phyloP scores from a whole-genome alignment of 352 stramenopile species.

The Globisporangium solare region DNA sequence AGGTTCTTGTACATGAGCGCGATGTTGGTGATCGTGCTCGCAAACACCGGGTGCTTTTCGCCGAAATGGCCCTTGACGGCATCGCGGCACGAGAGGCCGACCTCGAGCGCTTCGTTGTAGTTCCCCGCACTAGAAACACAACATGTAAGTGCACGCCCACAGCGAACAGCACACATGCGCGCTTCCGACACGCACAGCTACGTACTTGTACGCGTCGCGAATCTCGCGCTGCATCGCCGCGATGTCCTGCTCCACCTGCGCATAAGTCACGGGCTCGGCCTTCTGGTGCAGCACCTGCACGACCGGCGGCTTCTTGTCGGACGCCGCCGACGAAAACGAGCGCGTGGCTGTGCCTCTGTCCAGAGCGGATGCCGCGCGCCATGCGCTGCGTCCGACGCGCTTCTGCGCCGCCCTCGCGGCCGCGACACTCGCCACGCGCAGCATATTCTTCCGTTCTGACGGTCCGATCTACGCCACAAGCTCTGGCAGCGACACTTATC shows the following conservation, averaged over 20 bases:
- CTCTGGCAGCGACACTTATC: neutral
- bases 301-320: conserved; percentile 19
- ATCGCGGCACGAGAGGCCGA: conserved; percentile 65
- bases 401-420: conserved; percentile 1
- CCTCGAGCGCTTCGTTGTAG: conserved; percentile 61
- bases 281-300: conserved; percentile 66
- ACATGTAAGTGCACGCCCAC: neutral
- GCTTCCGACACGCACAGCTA: neutral
- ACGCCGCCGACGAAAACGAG: conserved; percentile 15
- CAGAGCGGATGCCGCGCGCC: neutral
- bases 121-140: conserved; percentile 39
- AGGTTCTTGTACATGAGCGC: conserved; percentile 87
- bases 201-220: conserved; percentile 75
- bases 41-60: conserved; percentile 73
- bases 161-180: neutral
- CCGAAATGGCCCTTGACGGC: conserved; percentile 71
- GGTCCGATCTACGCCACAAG: neutral
- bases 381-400: neutral
- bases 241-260: conserved; percentile 76
- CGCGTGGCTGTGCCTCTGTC: neutral
- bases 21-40: conserved; percentile 84
- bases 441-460: conserved; percentile 14
- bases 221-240: conserved; percentile 78
- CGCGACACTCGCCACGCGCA: conserved; percentile 1
- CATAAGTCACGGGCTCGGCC: conserved; percentile 44